Percentiles rank a stretch among this genome's conserved stretches.
Evolutionary conservation across 164 flowering plant genomes (phyloP).

Genomic region (Magnolia kwangsiensis): DNA sequence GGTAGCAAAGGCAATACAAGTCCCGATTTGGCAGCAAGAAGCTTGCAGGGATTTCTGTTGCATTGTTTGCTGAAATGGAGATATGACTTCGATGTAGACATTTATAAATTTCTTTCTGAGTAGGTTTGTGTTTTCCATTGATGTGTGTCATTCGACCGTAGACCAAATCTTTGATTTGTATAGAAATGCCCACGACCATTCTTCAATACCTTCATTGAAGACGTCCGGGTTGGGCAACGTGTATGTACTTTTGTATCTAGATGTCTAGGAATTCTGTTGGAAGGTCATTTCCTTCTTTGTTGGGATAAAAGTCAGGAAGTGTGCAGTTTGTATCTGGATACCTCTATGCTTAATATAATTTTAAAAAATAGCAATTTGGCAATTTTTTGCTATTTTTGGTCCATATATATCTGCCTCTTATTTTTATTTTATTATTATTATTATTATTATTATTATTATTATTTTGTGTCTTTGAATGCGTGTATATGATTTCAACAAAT

Average conservation of each 20-base stretch:
- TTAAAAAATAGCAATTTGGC: not conserved
- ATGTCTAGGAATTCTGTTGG: not conserved
- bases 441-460: too few species aligned
- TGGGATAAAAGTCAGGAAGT: not conserved
- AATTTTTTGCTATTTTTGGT: too few species aligned
- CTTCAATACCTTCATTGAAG: conserved; percentile 8
- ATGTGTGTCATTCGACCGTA: not conserved
- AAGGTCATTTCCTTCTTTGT: conserved; percentile 1
- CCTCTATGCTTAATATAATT: not conserved
- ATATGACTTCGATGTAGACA: not conserved
- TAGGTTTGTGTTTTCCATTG: not conserved
- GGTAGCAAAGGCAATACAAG: conserved; percentile 21
- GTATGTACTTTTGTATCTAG: not conserved
- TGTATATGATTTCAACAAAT: too few species aligned
- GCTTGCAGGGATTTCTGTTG: conserved; percentile 41
- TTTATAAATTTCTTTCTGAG: not conserved
- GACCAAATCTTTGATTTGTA: not conserved
- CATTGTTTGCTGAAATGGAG: conserved; percentile 26
- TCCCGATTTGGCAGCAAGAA: conserved; percentile 30
- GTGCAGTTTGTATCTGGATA: not conserved
- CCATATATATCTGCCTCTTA: too few species aligned
- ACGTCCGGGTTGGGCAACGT: not conserved
- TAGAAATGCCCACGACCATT: not conserved
- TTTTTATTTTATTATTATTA: too few species aligned
- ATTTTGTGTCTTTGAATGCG: too few species aligned